A percentile compares a stretch with the other conserved stretches of the same genome.
Conservation (phyloP, 2,329 filamentous ascomycete species). For the Phyllosticta citrichinensis region DNA sequence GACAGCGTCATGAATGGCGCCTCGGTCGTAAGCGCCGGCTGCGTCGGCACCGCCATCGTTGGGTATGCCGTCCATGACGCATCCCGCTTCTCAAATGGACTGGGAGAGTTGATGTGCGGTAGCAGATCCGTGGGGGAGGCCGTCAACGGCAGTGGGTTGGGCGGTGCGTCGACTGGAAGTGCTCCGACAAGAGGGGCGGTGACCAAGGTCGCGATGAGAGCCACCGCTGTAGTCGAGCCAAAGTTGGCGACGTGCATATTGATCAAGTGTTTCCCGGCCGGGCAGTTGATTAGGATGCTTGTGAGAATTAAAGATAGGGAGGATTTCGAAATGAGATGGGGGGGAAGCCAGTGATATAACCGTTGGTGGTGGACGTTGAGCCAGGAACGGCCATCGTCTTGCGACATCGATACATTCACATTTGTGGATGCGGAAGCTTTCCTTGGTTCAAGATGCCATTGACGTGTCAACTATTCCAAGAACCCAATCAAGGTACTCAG, state of each 20-base stretch:
- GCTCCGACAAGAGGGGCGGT: no score
- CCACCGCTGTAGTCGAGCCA: no score
- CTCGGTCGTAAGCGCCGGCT: not conserved
- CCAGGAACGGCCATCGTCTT: not conserved
- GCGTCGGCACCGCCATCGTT: not conserved
- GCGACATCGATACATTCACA: not conserved
- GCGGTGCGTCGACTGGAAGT: no score
- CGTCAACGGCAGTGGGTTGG: no score
- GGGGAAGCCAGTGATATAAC: no score
- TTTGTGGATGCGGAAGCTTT: not conserved
- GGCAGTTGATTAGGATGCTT: no score
- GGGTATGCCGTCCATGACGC: not conserved
- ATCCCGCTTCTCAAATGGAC: not conserved
- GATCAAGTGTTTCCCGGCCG: no score
- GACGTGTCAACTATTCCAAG: slow-evolving; percentile 18
- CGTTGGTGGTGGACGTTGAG: not conserved
- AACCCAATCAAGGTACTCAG: slow-evolving; percentile 48
- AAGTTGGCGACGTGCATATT: no score
- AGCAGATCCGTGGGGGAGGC: not conserved
- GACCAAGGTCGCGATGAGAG: no score
- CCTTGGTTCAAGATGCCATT: not conserved
- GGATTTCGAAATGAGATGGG: no score
- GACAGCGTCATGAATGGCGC: not conserved
- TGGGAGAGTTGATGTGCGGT: not conserved
- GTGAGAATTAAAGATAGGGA: no score